Conservation (phyloP, 352 stramenopile species). For the Globisporangium lucens region DNA sequence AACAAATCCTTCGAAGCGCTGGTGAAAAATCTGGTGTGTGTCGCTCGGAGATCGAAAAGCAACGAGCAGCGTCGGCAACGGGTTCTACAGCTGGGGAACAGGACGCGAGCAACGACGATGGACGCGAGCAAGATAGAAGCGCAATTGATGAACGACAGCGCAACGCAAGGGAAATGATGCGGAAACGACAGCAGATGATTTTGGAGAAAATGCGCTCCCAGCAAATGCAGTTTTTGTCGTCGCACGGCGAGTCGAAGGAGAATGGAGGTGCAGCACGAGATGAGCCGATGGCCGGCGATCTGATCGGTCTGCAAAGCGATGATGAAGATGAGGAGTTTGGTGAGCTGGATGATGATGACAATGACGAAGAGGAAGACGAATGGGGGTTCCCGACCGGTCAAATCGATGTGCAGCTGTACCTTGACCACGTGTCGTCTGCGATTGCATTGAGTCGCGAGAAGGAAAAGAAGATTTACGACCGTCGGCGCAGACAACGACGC, state of each 20-base stretch:
- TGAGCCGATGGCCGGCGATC: slow-evolving; percentile 8
- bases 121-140: slow-evolving; percentile 4
- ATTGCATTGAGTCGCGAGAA: slow-evolving; percentile 54
- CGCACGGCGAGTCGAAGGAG: slow-evolving; percentile 29
- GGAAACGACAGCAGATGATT: slow-evolving; percentile 59
- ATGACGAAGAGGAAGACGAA: slow-evolving; percentile 67
- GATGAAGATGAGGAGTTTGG: slow-evolving; percentile 35
- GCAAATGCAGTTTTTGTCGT: slow-evolving; percentile 69
- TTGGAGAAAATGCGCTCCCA: slow-evolving; percentile 68
- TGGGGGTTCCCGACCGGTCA: slow-evolving; percentile 81
- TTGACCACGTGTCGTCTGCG: slow-evolving; percentile 62
- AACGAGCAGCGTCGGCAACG: neutral
- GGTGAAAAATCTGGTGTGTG: slow-evolving; percentile 14
- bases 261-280: neutral
- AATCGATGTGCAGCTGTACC: slow-evolving; percentile 59
- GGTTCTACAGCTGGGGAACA: neutral
- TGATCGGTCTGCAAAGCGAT: slow-evolving; percentile 16
- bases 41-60: slow-evolving; percentile 1
- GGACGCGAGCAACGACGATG: neutral
- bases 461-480: slow-evolving; percentile 29
- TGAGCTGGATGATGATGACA: slow-evolving; percentile 48
- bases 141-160: slow-evolving; percentile 21
- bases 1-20: slow-evolving; percentile 15
- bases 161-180: slow-evolving; percentile 60
- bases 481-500: slow-evolving; percentile 33